Base-by-base conservation (phyloP, 495 filamentous ascomycete species). In the Aspergillus olivimuriae region DNA sequence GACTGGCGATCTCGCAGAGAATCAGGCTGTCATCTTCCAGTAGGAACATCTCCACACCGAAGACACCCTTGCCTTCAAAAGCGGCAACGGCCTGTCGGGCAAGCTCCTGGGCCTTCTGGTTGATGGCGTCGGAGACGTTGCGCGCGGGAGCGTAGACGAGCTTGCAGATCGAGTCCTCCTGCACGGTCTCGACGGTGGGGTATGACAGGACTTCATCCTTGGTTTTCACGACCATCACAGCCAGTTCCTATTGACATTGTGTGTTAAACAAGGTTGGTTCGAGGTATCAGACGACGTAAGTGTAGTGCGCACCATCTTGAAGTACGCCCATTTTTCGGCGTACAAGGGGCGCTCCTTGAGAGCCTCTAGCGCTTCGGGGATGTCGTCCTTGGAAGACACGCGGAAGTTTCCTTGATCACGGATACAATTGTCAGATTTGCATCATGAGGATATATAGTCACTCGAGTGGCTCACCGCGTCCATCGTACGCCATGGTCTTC, bases 21-120 rank as follows among this genome's bases (percentile, higher is more conserved):
- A 94, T 66, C 3, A 94, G 72, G 45, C 51, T 69, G 68, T 77
- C 78, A 55, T 94, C 80, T 34, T 82, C 67, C n/a, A 94, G 76
- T 6, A 96, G 70, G 63, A 97, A 98, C 83, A 97, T 87, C 64
- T 98, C 92, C 0, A 97, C 90, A 1, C 91, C 92, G 63, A 96
- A 98, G 23, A 94, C 84, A 45, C 92, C 92, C 50, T 90, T 84
- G 37, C 92, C 92, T 68, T 81, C 80, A 48, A 98, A 83, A 8
- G 77, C 80, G 33, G 75, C 76, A 40, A 96, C 78, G 15, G 90
- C 90, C 44, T 81, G 80, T 46, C 81, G 75, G 18, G 90, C 92
- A 8, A 96, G 68, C 15, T 83, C 74, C 57, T 87, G 83, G 2
- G 90, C 90, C 41, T 75, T 58, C 50, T 77, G 64, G 44, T 76